phyloP scores from a whole-genome alignment of 352 stramenopile genomes.

The Phytophthora brassicae region DNA sequence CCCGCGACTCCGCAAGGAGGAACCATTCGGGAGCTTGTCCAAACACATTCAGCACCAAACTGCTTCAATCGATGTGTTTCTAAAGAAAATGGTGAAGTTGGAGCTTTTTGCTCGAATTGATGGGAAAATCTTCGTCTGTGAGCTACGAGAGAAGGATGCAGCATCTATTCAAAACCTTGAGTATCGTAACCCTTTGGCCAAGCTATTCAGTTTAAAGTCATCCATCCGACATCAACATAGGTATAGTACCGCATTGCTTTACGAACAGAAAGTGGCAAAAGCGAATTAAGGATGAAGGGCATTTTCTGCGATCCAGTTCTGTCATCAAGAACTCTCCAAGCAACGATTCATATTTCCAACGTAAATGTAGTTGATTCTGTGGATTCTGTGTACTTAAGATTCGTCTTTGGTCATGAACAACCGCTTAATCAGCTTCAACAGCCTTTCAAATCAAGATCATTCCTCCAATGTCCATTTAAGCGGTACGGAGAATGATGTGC shows the following conservation, averaged over 20 bases:
- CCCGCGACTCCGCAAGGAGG: slow-evolving; percentile 54
- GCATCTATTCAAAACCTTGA: background rate
- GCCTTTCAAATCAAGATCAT: background rate
- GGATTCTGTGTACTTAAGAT: background rate
- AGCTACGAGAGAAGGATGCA: slow-evolving; percentile 1
- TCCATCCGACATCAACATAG: slow-evolving; percentile 7
- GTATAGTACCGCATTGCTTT: background rate
- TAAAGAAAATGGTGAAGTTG: slow-evolving; percentile 47
- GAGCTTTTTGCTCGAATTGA: slow-evolving; percentile 40
- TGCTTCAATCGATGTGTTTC: slow-evolving; percentile 49
- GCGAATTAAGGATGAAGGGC: background rate
- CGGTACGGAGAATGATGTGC: slow-evolving; percentile 96
- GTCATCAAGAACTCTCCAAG: background rate
- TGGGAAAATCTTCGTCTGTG: slow-evolving; percentile 13
- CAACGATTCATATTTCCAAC: background rate
- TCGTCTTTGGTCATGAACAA: background rate
- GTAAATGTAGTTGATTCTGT: slow-evolving; percentile 11
- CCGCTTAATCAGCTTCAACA: background rate
- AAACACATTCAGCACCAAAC: slow-evolving; percentile 55
- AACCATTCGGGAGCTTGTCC: slow-evolving; percentile 58
- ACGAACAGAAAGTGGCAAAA: slow-evolving; percentile 16
- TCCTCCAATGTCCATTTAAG: slow-evolving; percentile 34
- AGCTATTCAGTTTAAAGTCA: slow-evolving; percentile 11
- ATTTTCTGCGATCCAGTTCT: background rate
- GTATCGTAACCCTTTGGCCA: slow-evolving; percentile 1